Conservation (phyloP, 768 basidiomycete species). For the Daedalea quercina region DNA sequence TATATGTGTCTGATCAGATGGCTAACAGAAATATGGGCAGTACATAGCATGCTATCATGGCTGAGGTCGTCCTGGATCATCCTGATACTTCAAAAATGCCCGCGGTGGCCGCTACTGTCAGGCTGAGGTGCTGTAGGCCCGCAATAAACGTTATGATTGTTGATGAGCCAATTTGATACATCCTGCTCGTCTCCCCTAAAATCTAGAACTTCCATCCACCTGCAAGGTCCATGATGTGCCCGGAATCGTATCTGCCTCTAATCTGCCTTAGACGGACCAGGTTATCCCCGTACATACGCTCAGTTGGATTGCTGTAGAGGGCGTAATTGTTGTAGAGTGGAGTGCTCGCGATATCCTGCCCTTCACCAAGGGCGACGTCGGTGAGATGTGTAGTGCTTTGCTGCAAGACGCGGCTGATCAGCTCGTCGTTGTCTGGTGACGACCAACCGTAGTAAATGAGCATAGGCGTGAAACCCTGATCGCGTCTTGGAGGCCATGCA, state of each 20-base stretch:
- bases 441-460: constrained; percentile 35
- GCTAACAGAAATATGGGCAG: too few relatives aligned
- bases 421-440: constrained; percentile 25
- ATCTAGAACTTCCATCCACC: constrained; percentile 40
- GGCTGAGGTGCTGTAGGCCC: too few relatives aligned
- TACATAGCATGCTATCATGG: too few relatives aligned
- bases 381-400: constrained; percentile 29
- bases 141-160: too few relatives aligned
- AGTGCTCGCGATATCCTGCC: constrained; percentile 26
- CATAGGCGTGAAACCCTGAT: constrained; percentile 30
- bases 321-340: constrained; percentile 51
- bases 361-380: constrained; percentile 27
- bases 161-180: too few relatives aligned
- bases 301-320: constrained; percentile 36
- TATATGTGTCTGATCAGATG: too few relatives aligned
- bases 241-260: constrained; percentile 39
- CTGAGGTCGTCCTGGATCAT: too few relatives aligned
- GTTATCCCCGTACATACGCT: constrained; percentile 40
- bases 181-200: too few relatives aligned
- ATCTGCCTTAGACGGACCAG: constrained; percentile 30
- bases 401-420: constrained; percentile 30
- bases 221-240: constrained; percentile 16
- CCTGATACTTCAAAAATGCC: too few relatives aligned
- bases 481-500: constrained; percentile 39
- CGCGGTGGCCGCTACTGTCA: too few relatives aligned